phyloP scores from a whole-genome alignment of 2,329 filamentous ascomycete species.

The Cyphellophora attinorum region DNA sequence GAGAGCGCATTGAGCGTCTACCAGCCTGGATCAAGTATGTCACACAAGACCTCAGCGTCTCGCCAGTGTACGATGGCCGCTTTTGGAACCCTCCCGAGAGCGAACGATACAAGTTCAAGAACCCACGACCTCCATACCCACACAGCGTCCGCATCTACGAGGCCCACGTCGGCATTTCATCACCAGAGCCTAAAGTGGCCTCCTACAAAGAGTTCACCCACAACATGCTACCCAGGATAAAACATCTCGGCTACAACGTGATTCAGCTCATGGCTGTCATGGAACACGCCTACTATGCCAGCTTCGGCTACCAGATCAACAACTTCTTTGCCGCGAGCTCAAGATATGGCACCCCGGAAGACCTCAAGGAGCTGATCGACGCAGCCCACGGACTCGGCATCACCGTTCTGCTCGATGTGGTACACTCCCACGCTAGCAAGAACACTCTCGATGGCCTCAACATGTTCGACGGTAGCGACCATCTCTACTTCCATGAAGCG shows the following conservation, averaged over 20 bases:
- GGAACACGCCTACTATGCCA: slow-evolving; percentile 99
- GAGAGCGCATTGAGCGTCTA: slow-evolving; percentile 75
- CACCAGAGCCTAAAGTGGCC: slow-evolving; percentile 75
- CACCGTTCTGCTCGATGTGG: slow-evolving; percentile 84
- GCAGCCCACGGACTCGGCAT: slow-evolving; percentile 87
- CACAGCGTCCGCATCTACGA: slow-evolving; percentile 87
- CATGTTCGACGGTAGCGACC: slow-evolving; percentile 88
- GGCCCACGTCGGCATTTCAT: slow-evolving; percentile 96
- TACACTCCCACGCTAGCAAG: slow-evolving; percentile 96
- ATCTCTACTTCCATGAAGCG: slow-evolving; percentile 87
- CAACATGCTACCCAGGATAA: slow-evolving; percentile 85
- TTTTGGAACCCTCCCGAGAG: slow-evolving; percentile 88
- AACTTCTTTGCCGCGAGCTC: slow-evolving; percentile 98
- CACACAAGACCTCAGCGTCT: slow-evolving; percentile 82
- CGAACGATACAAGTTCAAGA: slow-evolving; percentile 76
- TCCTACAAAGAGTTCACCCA: slow-evolving; percentile 97
- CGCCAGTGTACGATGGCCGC: slow-evolving; percentile 83
- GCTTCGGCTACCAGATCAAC: slow-evolving; percentile 97
- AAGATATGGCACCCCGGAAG: slow-evolving; percentile 85
- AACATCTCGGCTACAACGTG: slow-evolving; percentile 84
- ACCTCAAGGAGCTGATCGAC: slow-evolving; percentile 92
- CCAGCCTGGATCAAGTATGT: slow-evolving; percentile 97
- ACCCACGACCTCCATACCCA: slow-evolving; percentile 73
- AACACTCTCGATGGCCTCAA: slow-evolving; percentile 93
- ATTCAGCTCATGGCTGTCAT: slow-evolving; percentile 99